Percentiles rank a stretch among this genome's conserved stretches.
Conservation (phyloP, 805 yeast species). For the Candida arabinofermentans region DNA sequence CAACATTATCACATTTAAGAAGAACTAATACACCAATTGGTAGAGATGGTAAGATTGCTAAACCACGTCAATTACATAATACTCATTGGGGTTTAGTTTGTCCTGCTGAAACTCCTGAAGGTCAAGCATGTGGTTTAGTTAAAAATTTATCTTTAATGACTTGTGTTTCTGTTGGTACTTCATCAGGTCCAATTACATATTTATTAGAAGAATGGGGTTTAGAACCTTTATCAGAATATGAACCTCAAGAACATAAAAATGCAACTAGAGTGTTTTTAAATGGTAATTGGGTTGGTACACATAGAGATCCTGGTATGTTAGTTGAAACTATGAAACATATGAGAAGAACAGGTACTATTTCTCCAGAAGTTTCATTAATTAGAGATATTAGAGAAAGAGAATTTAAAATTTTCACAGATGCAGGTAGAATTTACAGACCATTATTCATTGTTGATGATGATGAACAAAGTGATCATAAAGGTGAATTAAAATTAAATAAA, state of each 20-base stretch:
- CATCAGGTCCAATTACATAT: slow-evolving; percentile 91
- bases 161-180: slow-evolving; percentile 95
- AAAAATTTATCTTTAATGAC: slow-evolving; percentile 95
- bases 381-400: slow-evolving; percentile 97
- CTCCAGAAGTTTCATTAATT: slow-evolving; percentile 94
- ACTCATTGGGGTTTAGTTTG: slow-evolving; percentile 99
- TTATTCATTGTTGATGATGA: slow-evolving; percentile 90
- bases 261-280: slow-evolving; percentile 94
- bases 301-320: slow-evolving; percentile 90
- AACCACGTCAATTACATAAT: slow-evolving; percentile 98
- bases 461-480: slow-evolving; percentile 59
- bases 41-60: slow-evolving; percentile 97
- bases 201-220: slow-evolving; percentile 98
- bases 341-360: slow-evolving; percentile 92
- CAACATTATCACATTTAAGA: slow-evolving; percentile 97
- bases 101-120: slow-evolving; percentile 99
- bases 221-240: slow-evolving; percentile 95
- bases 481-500: slow-evolving; percentile 79
- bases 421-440: slow-evolving; percentile 97
- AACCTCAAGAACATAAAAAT: slow-evolving; percentile 86
- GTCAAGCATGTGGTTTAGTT: slow-evolving; percentile 99
- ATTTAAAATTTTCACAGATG: slow-evolving; percentile 94
- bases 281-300: slow-evolving; percentile 99
- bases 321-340: slow-evolving; percentile 86
- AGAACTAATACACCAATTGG: slow-evolving; percentile 99